These are phyloP conservation scores for Wallacemonas collosoma DNA, from an alignment of 208 protist species.

Conservation along the genomic window DNA sequence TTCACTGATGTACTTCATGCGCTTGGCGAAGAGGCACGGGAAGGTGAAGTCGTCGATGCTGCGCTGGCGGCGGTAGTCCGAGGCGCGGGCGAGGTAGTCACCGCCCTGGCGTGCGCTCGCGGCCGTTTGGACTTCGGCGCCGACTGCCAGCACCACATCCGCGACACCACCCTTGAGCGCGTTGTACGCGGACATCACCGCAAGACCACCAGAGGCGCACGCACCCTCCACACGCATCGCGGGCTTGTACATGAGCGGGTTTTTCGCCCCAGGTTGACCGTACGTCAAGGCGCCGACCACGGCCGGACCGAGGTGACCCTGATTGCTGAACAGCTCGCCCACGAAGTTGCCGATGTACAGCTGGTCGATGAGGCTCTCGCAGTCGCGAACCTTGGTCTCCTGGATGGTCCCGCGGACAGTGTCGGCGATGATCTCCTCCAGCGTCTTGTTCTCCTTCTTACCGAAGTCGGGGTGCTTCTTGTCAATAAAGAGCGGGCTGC, in stretches of 20 bases:
- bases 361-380: constrained; percentile 71
- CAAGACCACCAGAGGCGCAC: constrained; percentile 89
- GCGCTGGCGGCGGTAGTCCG: constrained; percentile 87
- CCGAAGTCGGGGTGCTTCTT: constrained; percentile 92
- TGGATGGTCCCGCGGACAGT: constrained; percentile 62
- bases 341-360: constrained; percentile 86
- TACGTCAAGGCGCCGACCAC: constrained; percentile 56
- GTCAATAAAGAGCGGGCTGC: constrained; percentile 87
- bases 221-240: constrained; percentile 88
- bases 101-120: constrained; percentile 76
- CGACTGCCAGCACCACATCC: constrained; percentile 74
- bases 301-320: constrained; percentile 88
- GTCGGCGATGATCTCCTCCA: constrained; percentile 73
- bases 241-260: constrained; percentile 72
- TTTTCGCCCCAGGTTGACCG: constrained; percentile 25
- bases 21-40: constrained; percentile 89
- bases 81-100: constrained; percentile 90
- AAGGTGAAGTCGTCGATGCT: constrained; percentile 92
- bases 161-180: constrained; percentile 62
- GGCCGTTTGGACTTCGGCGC: constrained; percentile 91
- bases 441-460: constrained; percentile 85
- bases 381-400: constrained; percentile 41
- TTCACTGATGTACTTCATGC: constrained; percentile 81
- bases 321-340: constrained; percentile 87
- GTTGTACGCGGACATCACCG: constrained; percentile 59